These are phyloP conservation scores for Saccharomycopsis fermentans DNA, from an alignment of 805 yeast species.

Conservation along the genomic window DNA sequence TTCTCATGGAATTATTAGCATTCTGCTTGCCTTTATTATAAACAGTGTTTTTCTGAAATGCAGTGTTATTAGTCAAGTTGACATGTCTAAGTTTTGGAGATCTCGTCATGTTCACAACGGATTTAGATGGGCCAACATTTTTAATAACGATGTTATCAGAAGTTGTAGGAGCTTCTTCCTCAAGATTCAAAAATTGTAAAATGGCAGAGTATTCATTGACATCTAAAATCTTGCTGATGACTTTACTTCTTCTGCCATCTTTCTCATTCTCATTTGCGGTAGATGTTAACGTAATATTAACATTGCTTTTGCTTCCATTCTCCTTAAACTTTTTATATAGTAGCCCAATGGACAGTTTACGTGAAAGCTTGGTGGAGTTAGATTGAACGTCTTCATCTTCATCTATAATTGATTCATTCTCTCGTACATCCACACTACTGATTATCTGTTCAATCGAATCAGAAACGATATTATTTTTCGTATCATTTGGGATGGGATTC, in stretches of 20 bases:
- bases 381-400: background rate
- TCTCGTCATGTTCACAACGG: background rate
- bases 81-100: background rate
- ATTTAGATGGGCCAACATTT: background rate
- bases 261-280: background rate
- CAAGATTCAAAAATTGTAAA: slow-evolving; percentile 9
- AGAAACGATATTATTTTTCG: background rate
- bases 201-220: slow-evolving; percentile 17
- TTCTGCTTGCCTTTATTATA: background rate
- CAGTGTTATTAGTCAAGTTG: background rate
- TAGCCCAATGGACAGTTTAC: background rate
- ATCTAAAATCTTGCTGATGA: slow-evolving; percentile 14
- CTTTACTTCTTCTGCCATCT: slow-evolving; percentile 12
- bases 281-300: background rate
- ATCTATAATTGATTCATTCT: background rate
- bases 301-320: background rate
- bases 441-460: background rate
- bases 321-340: background rate
- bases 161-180: background rate
- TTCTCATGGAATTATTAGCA: background rate
- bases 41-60: background rate
- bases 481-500: background rate
- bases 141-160: background rate
- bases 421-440: background rate
- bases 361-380: background rate